Evolutionary conservation across 129 eudicot species (phyloP).

Genomic region (Escallonia rubra): DNA sequence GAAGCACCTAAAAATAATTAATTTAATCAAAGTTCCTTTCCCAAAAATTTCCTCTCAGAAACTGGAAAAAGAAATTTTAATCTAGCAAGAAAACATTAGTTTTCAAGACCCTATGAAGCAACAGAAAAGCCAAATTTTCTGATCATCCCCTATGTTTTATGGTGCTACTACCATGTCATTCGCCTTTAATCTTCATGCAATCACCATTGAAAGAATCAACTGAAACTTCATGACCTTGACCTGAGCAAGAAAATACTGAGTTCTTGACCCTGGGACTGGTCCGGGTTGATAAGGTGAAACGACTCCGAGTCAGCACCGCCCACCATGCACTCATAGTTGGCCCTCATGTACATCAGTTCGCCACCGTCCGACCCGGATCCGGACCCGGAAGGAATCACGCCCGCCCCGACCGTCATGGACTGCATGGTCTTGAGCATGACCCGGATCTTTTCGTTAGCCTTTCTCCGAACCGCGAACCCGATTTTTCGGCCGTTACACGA

Average conservation of each 20-base stretch:
- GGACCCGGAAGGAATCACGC: conserved; percentile 63
- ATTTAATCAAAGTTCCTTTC: neutral
- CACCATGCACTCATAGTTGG: conserved; percentile 76
- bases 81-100: conserved; percentile 20
- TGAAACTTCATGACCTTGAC: conserved; percentile 32
- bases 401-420: conserved; percentile 75
- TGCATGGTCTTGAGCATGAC: conserved; percentile 62
- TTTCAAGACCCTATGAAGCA: conserved; percentile 7
- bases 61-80: conserved; percentile 7
- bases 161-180: neutral
- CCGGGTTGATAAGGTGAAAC: conserved; percentile 84
- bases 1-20: neutral
- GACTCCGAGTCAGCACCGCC: conserved; percentile 89
- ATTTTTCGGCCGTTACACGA: conserved; percentile 73
- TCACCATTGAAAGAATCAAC: neutral
- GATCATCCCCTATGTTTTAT: neutral
- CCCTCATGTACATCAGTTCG: conserved; percentile 82
- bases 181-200: conserved; percentile 2
- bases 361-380: conserved; percentile 26
- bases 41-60: neutral
- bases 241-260: conserved; percentile 92
- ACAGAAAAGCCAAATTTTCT: conserved; percentile 23
- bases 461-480: conserved; percentile 78
- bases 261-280: conserved; percentile 74
- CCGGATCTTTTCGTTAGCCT: conserved; percentile 40